These are phyloP conservation scores for Pichia heedii DNA, from an alignment of 805 yeast species.

Conservation along the genomic window DNA sequence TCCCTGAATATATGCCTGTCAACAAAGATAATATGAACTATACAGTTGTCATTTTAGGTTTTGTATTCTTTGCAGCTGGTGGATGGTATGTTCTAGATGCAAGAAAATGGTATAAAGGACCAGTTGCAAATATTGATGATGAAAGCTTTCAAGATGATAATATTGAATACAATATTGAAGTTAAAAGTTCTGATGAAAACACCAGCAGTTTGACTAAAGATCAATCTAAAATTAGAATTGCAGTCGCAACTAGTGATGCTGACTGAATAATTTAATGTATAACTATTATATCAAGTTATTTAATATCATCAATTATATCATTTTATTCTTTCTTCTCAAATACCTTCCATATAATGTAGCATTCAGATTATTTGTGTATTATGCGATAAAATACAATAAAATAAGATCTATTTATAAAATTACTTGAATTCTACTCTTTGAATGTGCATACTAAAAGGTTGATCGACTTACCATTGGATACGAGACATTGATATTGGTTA, in stretches of 20 bases:
- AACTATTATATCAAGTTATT: constrained; percentile 28
- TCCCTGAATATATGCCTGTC: constrained; percentile 42
- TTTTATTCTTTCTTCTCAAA: too few species aligned
- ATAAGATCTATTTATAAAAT: too few species aligned
- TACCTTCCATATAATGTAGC: too few species aligned
- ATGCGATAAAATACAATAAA: too few species aligned
- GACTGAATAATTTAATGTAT: background rate
- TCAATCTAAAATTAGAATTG: background rate
- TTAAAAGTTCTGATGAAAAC: background rate
- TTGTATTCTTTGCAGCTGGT: constrained; percentile 29
- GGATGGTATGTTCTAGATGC: constrained; percentile 42
- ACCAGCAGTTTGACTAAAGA: background rate
- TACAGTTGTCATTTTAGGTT: constrained; percentile 41
- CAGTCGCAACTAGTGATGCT: background rate
- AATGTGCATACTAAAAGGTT: too few species aligned
- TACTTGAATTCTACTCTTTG: too few species aligned
- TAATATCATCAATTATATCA: too few species aligned
- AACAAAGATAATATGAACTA: constrained; percentile 42
- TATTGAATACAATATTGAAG: background rate
- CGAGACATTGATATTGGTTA: too few species aligned
- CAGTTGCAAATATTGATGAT: constrained; percentile 38
- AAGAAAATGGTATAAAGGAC: constrained; percentile 48
- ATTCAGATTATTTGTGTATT: too few species aligned
- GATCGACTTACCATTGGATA: too few species aligned
- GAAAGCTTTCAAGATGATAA: constrained; percentile 11